These are phyloP conservation scores for Dactylellina haptotyla DNA, from an alignment of 2,329 filamentous ascomycete genomes.

Conservation along the genomic window DNA sequence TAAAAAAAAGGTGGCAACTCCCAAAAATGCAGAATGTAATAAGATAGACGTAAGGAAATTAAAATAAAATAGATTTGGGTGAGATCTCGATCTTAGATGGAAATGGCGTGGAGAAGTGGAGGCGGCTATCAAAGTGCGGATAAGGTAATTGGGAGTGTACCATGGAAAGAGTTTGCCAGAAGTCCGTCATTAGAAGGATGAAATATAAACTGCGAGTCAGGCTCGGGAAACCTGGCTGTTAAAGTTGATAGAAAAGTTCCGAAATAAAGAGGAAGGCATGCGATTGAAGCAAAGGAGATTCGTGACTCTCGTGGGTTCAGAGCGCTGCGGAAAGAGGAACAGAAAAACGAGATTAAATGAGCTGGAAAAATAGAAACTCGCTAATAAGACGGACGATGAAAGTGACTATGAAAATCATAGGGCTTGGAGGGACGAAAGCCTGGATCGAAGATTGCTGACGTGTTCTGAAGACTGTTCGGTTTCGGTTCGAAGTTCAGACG, in stretches of 20 bases:
- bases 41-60: constrained; percentile 19
- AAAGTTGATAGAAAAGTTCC: neutral
- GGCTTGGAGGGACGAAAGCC: constrained; percentile 73
- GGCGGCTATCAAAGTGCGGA: constrained; percentile 50
- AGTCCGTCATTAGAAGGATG: constrained; percentile 26
- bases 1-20: constrained; percentile 10
- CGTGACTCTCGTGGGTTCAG: constrained; percentile 50
- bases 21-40: constrained; percentile 34
- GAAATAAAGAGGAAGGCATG: constrained; percentile 5
- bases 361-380: constrained; percentile 33
- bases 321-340: constrained; percentile 36
- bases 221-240: neutral
- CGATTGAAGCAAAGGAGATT: constrained; percentile 51
- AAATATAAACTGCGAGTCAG: neutral
- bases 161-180: constrained; percentile 39
- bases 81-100: constrained; percentile 16
- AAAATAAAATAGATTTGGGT: too few species aligned
- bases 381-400: constrained; percentile 27
- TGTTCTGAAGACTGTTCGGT: constrained; percentile 77
- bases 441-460: constrained; percentile 75
- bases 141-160: constrained; percentile 14
- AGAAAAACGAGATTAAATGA: constrained; percentile 1
- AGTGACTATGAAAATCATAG: constrained; percentile 59
- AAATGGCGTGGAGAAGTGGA: constrained; percentile 36
- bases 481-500: constrained; percentile 79